These are phyloP conservation scores for Gentiana dahurica DNA, from an alignment of 257 asterid genomes.

Conservation along the genomic window DNA sequence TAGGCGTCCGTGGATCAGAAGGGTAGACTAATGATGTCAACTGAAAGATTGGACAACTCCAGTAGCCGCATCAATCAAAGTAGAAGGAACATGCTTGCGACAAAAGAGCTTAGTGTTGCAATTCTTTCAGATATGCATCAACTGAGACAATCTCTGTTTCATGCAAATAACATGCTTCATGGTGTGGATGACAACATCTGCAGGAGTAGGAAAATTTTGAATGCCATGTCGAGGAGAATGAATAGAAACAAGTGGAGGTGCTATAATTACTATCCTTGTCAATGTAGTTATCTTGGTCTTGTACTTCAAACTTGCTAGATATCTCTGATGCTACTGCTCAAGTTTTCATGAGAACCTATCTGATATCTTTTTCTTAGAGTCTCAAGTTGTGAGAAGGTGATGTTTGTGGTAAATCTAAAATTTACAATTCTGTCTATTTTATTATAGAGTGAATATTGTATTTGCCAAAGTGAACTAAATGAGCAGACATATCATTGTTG, in stretches of 20 bases:
- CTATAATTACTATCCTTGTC: conserved; percentile 33
- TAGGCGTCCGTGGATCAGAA: conserved; percentile 73
- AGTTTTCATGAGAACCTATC: neutral
- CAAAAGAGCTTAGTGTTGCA: conserved; percentile 87
- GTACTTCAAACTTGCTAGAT: conserved; percentile 53
- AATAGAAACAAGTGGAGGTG: conserved; percentile 59
- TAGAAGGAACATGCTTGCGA: conserved; percentile 73
- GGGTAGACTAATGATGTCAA: conserved; percentile 18
- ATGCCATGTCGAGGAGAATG: conserved; percentile 59
- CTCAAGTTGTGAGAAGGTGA: no score
- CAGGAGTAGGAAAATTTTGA: conserved; percentile 47
- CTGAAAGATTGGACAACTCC: conserved; percentile 5
- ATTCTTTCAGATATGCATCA: conserved; percentile 9
- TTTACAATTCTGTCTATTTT: no score
- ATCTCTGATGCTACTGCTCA: neutral
- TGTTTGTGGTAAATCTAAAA: no score
- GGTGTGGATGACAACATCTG: conserved; percentile 23
- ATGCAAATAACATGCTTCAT: conserved; percentile 53
- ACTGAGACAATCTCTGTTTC: conserved; percentile 70
- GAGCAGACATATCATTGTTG: no score
- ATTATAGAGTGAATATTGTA: no score
- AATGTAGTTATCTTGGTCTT: conserved; percentile 37
- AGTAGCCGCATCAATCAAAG: conserved; percentile 64
- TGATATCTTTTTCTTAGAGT: no score
- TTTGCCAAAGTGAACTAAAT: no score